Evolutionary conservation across 257 asterid genomes (phyloP), one percentile per base, ranked within the genome.

Genomic region (Scutellaria baicalensis): DNA sequence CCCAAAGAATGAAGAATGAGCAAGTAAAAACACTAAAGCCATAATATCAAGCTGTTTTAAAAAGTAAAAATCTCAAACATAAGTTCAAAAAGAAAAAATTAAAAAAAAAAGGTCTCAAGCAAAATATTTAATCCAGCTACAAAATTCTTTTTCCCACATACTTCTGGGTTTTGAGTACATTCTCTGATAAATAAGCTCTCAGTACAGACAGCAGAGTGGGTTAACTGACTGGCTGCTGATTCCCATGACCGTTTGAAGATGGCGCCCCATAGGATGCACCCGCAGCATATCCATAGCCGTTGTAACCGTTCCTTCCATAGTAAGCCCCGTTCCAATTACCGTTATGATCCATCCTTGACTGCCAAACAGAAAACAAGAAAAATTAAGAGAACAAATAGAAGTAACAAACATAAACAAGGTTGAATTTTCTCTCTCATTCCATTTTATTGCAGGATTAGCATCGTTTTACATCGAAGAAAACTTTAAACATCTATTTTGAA

Each of bases 291-390:
- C 93, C 95, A 57, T 90, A 85, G 9, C 99, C 92, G 39, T 84
- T 86, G 83, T 87, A 82, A 5, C 79, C 88, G 66, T 90, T 97
- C 80, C 89, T 84, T 63, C 83, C 92, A 40, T 89, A 69, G 80
- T 80, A 83, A 16, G 76, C 81, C 23, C 90, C 95, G 2, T 85
- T 84, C 90, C 93, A 79, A 6, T 85, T 86, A 43, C 87, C 77
- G 27, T 81, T 81, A 20, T 71, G 69, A 61, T 91, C 97, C 77
- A 57, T 71, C 82, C 90, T 89, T 68, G 77, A 74, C 93, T 88
- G 90, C 84, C 44, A 73, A 66, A 75, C 27, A 54, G 40, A 50
- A 51, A 17, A 14, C 14, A 67, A 40, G 60, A 52, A 44, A 61
- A 31, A 31, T 47, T 6, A 56, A 73, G 20, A 6, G 18, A 23